phyloP scores from a whole-genome alignment of 305 asterid species.

The Plantago lanceolata region DNA sequence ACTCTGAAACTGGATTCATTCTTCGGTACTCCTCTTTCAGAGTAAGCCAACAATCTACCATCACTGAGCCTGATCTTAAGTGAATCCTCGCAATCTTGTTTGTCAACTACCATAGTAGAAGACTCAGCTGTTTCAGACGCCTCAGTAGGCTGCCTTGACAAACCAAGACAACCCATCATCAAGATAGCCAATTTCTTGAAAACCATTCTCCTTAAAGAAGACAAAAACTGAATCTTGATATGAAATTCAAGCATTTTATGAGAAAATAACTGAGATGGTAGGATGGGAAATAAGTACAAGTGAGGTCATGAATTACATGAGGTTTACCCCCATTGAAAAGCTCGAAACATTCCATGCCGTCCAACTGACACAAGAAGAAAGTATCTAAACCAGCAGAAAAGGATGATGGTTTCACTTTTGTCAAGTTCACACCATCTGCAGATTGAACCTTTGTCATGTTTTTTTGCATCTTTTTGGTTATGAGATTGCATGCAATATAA shows the following conservation, averaged over 20 bases:
- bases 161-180: constrained; percentile 84
- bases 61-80: constrained; percentile 60
- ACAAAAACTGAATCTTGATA: not conserved
- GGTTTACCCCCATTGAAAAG: too few species aligned
- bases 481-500: not conserved
- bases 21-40: constrained; percentile 80
- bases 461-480: not conserved
- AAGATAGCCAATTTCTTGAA: constrained; percentile 47
- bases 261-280: not conserved
- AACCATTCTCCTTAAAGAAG: constrained; percentile 47
- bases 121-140: constrained; percentile 37
- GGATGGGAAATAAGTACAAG: not conserved
- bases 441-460: not conserved
- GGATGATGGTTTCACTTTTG: not conserved
- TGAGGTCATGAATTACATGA: not conserved
- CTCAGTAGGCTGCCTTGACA: constrained; percentile 48
- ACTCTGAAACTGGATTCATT: constrained; percentile 48
- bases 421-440: not conserved
- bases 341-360: not conserved
- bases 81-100: constrained; percentile 17
- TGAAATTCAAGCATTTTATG: not conserved
- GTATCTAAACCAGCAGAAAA: not conserved
- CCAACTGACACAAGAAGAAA: not conserved
- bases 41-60: constrained; percentile 78
- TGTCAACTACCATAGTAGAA: constrained; percentile 10